Conservation (phyloP, 2,329 filamentous ascomycete species). For the Alternaria viburni region DNA sequence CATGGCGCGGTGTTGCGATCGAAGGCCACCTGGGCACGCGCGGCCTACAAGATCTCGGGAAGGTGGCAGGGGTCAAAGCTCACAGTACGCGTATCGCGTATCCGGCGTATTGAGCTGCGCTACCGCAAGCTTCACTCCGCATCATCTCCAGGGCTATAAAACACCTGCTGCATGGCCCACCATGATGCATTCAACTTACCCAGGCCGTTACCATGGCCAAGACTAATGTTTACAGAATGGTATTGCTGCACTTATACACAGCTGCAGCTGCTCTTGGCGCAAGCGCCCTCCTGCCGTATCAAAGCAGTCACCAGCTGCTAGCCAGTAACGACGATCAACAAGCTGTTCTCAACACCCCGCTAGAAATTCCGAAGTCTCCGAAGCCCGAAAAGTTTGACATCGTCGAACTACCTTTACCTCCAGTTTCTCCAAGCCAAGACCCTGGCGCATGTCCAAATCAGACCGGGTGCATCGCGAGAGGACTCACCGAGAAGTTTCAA, state of each 20-base stretch:
- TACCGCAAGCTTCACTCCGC: not conserved
- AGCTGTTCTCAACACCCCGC: not conserved
- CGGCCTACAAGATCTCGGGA: no score
- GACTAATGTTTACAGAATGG: not conserved
- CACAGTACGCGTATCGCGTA: not conserved
- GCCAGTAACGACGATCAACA: not conserved
- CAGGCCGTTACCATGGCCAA: not conserved
- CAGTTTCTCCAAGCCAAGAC: constrained; percentile 31
- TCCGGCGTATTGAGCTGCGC: not conserved
- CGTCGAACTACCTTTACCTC: constrained; percentile 48
- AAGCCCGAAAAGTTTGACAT: constrained; percentile 30
- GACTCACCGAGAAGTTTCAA: constrained; percentile 25
- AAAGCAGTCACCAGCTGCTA: not conserved
- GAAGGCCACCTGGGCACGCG: not conserved
- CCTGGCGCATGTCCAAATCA: constrained; percentile 44
- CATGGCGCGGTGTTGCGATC: not conserved
- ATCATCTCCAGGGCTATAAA: not conserved
- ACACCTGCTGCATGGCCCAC: not conserved
- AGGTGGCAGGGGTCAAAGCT: not conserved
- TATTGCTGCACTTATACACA: not conserved
- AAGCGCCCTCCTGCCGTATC: not conserved
- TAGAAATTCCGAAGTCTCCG: not conserved
- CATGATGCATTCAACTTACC: not conserved
- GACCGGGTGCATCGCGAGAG: constrained; percentile 49
- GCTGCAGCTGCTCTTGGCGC: not conserved